Evolutionary conservation across 306 rosid genomes (phyloP), one percentile per base, ranked within the genome.

Genomic region (Fragaria vesca): DNA sequence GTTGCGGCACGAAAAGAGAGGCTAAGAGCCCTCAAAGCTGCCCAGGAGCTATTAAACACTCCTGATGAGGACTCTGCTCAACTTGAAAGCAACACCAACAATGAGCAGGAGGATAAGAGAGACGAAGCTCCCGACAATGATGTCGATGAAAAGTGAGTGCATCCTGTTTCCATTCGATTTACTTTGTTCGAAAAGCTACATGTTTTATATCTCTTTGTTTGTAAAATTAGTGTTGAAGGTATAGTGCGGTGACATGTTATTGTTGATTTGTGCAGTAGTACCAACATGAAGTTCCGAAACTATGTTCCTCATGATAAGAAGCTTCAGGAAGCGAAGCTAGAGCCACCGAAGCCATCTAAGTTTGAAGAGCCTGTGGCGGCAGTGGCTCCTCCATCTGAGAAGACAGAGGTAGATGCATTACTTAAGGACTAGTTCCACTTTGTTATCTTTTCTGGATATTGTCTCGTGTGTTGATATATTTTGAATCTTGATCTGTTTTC

Each of bases 261-360:
- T 57, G 32, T 42, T 55, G 62, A 61, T 78, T 76, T 54, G 71
- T 75, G 83, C 83, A 90, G 93, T 63, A 88, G 77, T 51, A 80
- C 67, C 72, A 82, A 80, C 73, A 89, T 95, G 99, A 95, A 91
- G 72, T 95, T 95, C 78, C 89, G 97, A 40, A 95, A 95, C 66
- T 95, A 95, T 77, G 97, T 95, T 83, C 99, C 99, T 81, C 97
- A 95, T 48, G 97, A 92, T 74, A 88, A 91, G 76, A 72, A 88
- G 48, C 99, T 95, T 74, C 97, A 91, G 75, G 97, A 88, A 72
- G 97, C 89, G 66, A 95, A 93, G 85, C 84, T 95, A 79, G 88
- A 89, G 12, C 97, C 99, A 38, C 96, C 97, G 0, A 89, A 85
- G 43, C 85, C 91, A 11, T 97, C 97, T 0, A 92, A 95, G 84